phyloP scores from a whole-genome alignment of 106 monocot species.

The Platanthera zijinensis region DNA sequence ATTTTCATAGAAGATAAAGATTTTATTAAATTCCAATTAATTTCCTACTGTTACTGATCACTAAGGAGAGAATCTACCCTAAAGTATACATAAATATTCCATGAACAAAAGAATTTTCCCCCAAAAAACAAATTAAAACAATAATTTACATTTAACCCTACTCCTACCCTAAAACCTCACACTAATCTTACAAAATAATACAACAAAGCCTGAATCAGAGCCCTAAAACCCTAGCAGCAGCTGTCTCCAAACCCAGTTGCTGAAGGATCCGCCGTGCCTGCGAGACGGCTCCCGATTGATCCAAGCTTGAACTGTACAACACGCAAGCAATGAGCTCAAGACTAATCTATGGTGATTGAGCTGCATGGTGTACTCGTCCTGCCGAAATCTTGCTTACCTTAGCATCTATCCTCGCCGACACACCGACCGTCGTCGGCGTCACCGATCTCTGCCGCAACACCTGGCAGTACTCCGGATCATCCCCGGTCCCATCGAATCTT shows the following conservation, averaged over 20 bases:
- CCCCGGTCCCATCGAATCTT: constrained; percentile 39
- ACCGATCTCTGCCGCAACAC: constrained; percentile 63
- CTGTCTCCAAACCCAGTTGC: neutral
- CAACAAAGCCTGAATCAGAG: neutral
- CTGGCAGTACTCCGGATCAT: constrained; percentile 68
- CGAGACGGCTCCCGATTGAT: neutral
- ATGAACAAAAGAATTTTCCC: constrained; percentile 3
- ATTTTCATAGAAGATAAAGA: too few species aligned
- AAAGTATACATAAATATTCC: neutral
- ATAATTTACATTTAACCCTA: neutral
- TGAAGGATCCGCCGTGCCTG: neutral
- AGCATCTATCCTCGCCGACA: constrained; percentile 73
- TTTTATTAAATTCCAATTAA: neutral
- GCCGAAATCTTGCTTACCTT: constrained; percentile 24
- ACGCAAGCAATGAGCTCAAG: constrained; percentile 5
- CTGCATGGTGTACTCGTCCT: constrained; percentile 13
- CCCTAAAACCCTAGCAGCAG: neutral
- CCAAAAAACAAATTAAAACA: neutral
- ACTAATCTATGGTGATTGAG: constrained; percentile 9
- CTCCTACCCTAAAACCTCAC: neutral
- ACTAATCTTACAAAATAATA: constrained; percentile 1
- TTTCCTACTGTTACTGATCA: neutral
- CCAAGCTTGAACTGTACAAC: constrained; percentile 3
- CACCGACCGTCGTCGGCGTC: constrained; percentile 64
- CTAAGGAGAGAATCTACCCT: neutral